Evolutionary conservation across 2,329 filamentous ascomycete species (phyloP).

Genomic region (Plectosphaerella sp.): DNA sequence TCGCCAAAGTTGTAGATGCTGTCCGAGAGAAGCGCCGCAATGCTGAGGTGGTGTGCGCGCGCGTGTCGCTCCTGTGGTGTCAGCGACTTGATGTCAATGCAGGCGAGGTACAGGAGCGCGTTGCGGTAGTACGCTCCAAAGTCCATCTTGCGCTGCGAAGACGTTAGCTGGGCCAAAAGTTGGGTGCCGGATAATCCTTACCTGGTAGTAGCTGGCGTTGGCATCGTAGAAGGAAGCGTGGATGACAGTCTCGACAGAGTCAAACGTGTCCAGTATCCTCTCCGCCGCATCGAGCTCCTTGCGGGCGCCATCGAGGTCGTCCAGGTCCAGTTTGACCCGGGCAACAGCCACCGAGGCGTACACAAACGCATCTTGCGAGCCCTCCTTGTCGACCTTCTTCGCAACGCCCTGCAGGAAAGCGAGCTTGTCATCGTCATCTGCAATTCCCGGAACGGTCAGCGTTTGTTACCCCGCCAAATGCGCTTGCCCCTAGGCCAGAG

Average conservation of each 20-base stretch:
- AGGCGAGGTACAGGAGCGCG: constrained; percentile 94
- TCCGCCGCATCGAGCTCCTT: constrained; percentile 85
- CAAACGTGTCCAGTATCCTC: constrained; percentile 83
- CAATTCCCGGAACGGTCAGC: constrained; percentile 3
- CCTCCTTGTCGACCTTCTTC: constrained; percentile 84
- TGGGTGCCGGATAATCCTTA: constrained; percentile 19
- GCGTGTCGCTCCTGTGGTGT: constrained; percentile 69
- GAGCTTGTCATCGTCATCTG: constrained; percentile 83
- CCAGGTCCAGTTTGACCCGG: constrained; percentile 76
- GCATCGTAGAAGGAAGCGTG: constrained; percentile 95
- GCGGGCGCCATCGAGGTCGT: constrained; percentile 76
- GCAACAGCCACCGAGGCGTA: constrained; percentile 91
- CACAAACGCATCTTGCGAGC: constrained; percentile 92
- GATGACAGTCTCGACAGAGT: constrained; percentile 91
- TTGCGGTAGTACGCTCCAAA: constrained; percentile 98
- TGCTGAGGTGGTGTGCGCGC: constrained; percentile 86
- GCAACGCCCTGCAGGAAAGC: constrained; percentile 79
- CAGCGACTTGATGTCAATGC: constrained; percentile 78
- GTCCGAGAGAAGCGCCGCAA: constrained; percentile 88
- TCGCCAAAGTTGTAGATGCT: constrained; percentile 99
- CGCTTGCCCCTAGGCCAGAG: background rate
- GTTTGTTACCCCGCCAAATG: background rate
- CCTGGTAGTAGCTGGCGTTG: constrained; percentile 92
- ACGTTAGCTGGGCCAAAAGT: constrained; percentile 4
- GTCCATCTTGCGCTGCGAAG: constrained; percentile 64